phyloP scores from a whole-genome alignment of 345 rosid genomes.

The Turnera subulata region DNA sequence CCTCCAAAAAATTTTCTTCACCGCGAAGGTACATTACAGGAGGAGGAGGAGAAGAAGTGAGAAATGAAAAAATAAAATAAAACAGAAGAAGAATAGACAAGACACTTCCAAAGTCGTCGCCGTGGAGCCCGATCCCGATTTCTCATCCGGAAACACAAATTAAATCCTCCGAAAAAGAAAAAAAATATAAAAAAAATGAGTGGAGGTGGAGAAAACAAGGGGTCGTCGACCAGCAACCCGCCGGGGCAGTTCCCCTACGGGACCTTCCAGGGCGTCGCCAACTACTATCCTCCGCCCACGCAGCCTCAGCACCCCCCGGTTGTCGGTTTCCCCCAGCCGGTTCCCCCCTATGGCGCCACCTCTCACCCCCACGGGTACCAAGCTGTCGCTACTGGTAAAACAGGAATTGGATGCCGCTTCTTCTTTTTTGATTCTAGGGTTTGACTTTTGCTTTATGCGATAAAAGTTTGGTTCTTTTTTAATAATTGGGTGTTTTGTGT shows the following conservation, averaged over 20 bases:
- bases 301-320: conserved; percentile 35
- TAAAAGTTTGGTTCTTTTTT: not conserved
- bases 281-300: conserved; percentile 47
- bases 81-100: too few relatives aligned
- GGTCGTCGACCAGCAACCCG: conserved; percentile 14
- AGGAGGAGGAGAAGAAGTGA: not conserved
- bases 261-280: conserved; percentile 88
- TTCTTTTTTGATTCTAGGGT: not conserved
- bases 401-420: too few relatives aligned
- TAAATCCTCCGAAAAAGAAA: too few relatives aligned
- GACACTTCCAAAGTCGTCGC: too few relatives aligned
- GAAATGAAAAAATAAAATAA: too few relatives aligned
- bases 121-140: too few relatives aligned
- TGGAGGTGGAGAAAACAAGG: conserved; percentile 41
- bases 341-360: conserved; percentile 20
- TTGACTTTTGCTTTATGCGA: not conserved
- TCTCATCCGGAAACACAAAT: too few relatives aligned
- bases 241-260: conserved; percentile 53
- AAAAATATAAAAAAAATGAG: conserved; percentile 48
- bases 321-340: conserved; percentile 41
- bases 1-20: not conserved
- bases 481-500: conserved; percentile 8
- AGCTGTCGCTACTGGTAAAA: conserved; percentile 16
- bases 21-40: not conserved
- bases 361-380: conserved; percentile 44